Evolutionary conservation across 2,329 filamentous ascomycete genomes (phyloP), one percentile per base, ranked within the genome.

Genomic region (Eutypella sp.): DNA sequence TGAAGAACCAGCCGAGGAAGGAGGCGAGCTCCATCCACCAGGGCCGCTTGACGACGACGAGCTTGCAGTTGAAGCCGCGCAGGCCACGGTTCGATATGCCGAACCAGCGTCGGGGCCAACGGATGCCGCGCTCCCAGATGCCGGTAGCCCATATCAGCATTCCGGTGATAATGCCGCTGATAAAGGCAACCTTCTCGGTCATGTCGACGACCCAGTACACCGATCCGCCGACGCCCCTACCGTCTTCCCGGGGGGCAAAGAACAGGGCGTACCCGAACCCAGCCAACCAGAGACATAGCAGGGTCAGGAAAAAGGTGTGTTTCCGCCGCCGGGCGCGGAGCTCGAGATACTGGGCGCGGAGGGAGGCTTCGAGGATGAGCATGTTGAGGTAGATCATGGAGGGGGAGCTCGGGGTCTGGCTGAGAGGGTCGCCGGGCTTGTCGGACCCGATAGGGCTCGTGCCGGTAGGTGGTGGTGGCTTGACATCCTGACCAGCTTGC

Each of bases 311-410:
- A 69, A 97, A 95, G 2, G 89, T 91, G 67, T 99, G 92, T 59
- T 96, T 89, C 15, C 93, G 85, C 40, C 90, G 81, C 36, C 93
- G 85, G 40, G 90, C 87, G 48, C 92, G 87, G 38, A 97, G 78
- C 51, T 90, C 88, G 46, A 99, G 82, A 68, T 95, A 97, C 60
- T 99, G 93, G 20, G 89, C 85, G 54, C 93, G 89, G 29, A 99
- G 75, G 5, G 90, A 96, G 41, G 89, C 90, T 67, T 99, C 93
- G 67, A 99, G 87, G 59, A 99, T 95, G 48, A 99, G 80, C 20
- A 99, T 85, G 68, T 99, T 99, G 59, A 99, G 83, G 71, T 99
- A 99, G 62, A 99, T 96, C 74, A 96, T 93, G 45, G 89, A 89
- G 39, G 91, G 91, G 15, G 89, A 89, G 62, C 87, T 92, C n/a